These are phyloP conservation scores for Solanum rostratum DNA, from an alignment of 257 asterid genomes.

Conservation along the genomic window DNA sequence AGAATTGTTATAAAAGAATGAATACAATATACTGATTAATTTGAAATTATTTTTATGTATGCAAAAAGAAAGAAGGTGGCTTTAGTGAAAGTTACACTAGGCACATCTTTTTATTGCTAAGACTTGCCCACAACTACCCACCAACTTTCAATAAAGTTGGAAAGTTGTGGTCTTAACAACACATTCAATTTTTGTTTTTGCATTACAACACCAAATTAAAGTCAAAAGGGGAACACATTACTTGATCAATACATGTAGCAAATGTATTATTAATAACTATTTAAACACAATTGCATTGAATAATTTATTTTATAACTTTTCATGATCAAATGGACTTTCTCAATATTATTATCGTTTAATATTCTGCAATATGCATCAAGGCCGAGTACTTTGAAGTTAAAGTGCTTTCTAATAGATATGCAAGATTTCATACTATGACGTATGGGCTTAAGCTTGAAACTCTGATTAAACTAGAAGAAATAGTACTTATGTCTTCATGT, in stretches of 20 bases:
- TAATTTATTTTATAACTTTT: neutral
- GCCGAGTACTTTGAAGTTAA: too few species aligned
- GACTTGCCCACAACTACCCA: neutral
- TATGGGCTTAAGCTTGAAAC: too few species aligned
- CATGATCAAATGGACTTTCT: neutral
- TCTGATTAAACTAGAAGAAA: too few species aligned
- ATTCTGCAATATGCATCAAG: too few species aligned
- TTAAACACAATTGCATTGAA: neutral
- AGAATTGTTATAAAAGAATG: neutral
- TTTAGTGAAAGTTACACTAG: neutral
- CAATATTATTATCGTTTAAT: too few species aligned
- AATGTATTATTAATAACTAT: neutral
- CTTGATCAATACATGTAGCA: too few species aligned
- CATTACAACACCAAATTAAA: neutral
- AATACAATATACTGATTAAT: neutral
- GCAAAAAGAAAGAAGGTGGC: neutral
- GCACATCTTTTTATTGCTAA: neutral
- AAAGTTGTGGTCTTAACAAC: neutral
- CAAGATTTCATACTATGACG: too few species aligned
- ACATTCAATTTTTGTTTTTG: neutral
- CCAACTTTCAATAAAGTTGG: neutral
- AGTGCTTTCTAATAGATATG: too few species aligned
- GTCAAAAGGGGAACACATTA: neutral
- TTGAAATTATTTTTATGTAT: neutral
- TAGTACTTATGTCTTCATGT: too few species aligned